Evolutionary conservation across 2,329 filamentous ascomycete species (phyloP).

Genomic region (Furcasterigmium sp.): DNA sequence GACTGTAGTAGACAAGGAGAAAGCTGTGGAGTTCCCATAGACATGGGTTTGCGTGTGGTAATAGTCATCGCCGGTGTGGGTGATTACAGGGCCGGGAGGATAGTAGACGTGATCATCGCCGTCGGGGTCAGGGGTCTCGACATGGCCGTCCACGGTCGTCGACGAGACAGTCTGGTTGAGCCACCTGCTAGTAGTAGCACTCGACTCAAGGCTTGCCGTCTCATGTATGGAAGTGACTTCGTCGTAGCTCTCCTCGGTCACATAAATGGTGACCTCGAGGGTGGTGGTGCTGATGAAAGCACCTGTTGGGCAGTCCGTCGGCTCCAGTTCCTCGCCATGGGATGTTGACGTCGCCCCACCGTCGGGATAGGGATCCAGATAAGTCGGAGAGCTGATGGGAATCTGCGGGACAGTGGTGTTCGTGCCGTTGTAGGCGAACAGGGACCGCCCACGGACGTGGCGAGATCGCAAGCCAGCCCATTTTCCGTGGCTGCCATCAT

Average conservation of each 20-base stretch:
- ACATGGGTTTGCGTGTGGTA: background rate
- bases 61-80: background rate
- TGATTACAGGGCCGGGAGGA: background rate
- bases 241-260: constrained; percentile 21
- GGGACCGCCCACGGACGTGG: background rate
- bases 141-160: background rate
- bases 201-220: no score
- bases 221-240: background rate
- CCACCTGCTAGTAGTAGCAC: background rate
- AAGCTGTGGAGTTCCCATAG: background rate
- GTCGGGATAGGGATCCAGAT: background rate
- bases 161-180: background rate
- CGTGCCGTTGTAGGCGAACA: constrained; percentile 5
- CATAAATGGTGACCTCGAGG: constrained; percentile 23
- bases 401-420: constrained; percentile 2
- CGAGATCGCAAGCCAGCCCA: background rate
- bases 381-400: background rate
- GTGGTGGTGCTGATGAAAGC: constrained; percentile 23
- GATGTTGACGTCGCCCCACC: background rate
- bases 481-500: background rate
- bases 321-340: background rate
- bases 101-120: constrained; percentile 1
- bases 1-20: background rate
- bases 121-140: background rate
- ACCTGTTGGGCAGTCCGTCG: background rate